Conservation (phyloP, 768 basidiomycete species). For the Amanita polypyramis region DNA sequence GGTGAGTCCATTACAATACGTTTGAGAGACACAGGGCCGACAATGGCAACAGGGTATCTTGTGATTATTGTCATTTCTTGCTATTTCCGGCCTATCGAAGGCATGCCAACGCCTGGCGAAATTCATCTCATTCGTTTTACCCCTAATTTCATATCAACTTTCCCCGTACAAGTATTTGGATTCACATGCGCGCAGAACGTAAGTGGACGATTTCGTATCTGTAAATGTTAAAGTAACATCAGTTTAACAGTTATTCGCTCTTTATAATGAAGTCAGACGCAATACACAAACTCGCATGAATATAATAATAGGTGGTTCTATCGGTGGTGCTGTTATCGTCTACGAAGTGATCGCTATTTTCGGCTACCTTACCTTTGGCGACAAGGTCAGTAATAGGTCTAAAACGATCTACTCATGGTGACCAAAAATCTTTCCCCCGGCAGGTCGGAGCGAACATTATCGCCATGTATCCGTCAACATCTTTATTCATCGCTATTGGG, state of each 20-base stretch:
- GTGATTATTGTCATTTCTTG: conserved; percentile 71
- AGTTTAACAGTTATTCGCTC: conserved; percentile 66
- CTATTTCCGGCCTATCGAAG: conserved; percentile 67
- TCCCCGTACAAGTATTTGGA: conserved; percentile 91
- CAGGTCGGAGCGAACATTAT: conserved; percentile 90
- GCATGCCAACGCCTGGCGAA: conserved; percentile 53
- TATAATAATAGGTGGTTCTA: conserved; percentile 74
- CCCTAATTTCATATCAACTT: conserved; percentile 68
- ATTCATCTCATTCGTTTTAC: conserved; percentile 66
- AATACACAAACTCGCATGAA: conserved; percentile 85
- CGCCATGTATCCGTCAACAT: conserved; percentile 88
- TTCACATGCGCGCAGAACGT: conserved; percentile 94
- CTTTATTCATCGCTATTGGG: conserved; percentile 86
- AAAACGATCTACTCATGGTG: neutral
- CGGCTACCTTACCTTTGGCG: conserved; percentile 91
- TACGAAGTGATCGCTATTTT: conserved; percentile 87
- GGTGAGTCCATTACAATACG: conserved; percentile 37
- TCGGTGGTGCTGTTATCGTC: conserved; percentile 71
- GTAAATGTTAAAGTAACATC: conserved; percentile 2
- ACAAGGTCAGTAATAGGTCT: conserved; percentile 38
- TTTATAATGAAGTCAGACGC: conserved; percentile 80
- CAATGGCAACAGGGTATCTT: conserved; percentile 47
- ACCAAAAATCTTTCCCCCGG: conserved; percentile 5
- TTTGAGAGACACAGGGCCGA: neutral
- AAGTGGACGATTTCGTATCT: conserved; percentile 15